phyloP scores from a whole-genome alignment of 2,329 filamentous ascomycete genomes.

The Stachybotrys elegans region DNA sequence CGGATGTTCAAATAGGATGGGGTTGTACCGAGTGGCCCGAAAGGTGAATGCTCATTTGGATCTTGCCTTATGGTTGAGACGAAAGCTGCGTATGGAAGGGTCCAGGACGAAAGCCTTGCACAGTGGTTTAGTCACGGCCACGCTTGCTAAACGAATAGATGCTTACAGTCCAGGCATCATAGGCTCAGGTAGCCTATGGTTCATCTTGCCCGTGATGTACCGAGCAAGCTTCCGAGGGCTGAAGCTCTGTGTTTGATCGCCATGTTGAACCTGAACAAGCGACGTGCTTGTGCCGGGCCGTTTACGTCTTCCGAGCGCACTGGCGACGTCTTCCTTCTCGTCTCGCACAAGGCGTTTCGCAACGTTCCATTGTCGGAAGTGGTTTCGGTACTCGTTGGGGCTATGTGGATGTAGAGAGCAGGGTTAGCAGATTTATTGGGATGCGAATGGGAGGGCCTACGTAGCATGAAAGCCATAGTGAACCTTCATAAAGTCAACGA shows the following conservation, averaged over 20 bases:
- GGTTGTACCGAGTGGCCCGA: not conserved
- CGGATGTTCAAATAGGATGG: conserved; percentile 8
- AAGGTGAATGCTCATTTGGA: conserved; percentile 6
- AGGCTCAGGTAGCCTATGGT: not conserved
- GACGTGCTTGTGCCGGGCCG: conserved; percentile 2
- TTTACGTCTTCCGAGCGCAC: conserved; percentile 2
- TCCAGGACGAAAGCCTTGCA: conserved; percentile 7
- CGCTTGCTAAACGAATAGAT: not conserved
- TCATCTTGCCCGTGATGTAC: not conserved
- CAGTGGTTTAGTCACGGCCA: not conserved
- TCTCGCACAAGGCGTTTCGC: not conserved
- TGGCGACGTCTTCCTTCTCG: not conserved
- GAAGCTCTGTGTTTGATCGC: not conserved
- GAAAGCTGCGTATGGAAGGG: conserved; percentile 10
- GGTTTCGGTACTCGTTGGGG: conserved; percentile 1
- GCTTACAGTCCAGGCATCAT: conserved; percentile 6
- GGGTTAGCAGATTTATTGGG: too few species aligned
- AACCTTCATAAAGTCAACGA: too few species aligned
- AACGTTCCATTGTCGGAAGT: conserved; percentile 3
- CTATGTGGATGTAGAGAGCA: too few species aligned
- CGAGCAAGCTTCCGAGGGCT: conserved; percentile 4
- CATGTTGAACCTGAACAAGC: not conserved
- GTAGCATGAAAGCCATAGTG: too few species aligned
- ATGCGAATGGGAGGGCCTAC: too few species aligned
- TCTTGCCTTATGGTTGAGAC: not conserved